Base-by-base conservation (phyloP, 2,329 filamentous ascomycete genomes). In the Aspergillus cejpii region DNA sequence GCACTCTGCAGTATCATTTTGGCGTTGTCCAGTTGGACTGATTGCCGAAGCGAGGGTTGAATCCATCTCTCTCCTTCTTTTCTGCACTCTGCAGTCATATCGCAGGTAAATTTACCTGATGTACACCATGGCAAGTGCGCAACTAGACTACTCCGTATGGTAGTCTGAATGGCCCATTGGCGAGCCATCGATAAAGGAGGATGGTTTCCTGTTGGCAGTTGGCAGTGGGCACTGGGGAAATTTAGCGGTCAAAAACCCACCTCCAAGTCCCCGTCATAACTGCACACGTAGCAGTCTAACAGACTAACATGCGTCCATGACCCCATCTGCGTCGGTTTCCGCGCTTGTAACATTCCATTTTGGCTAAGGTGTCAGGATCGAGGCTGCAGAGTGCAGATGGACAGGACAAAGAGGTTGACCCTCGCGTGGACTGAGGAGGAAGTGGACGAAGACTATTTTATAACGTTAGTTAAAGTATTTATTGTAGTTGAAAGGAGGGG, bases 251-350 rank as follows among this genome's bases (percentile, higher is more conserved):
- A 51, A 51, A 45, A 36, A 24, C 28, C 37, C 24, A 24, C 28
- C 37, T 23, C 41, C 14, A 44, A 49, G 49, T 52, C 60, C 23
- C 59, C 60, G 56, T 64, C 57, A 62, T 50, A 39, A 39, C 49
- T 55, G 62, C 59, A 58, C 63, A 66, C 63, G 63, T 66, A 62
- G 62, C 60, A 53, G 43, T 48, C 48, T 24, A 24, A 24, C 23
- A 24, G 23, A n/a, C n/a, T 51, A 53, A 44, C 41, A 33, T 45
- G 42, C n/a, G n/a, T n/a, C n/a, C n/a, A n/a, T n/a, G 23, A 24
- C 53, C 49, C 52, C 51, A 54, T 50, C 51, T 54, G 47, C 45
- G 46, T 56, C 52, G 38, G 37, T 41, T 53, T 44, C 42, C 42
- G 51, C 50, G 48, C 48, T 49, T 50, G 39, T 47, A 43, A 40